These are phyloP conservation scores for Diplodia sapinea DNA, from an alignment of 2,329 filamentous ascomycete species.

Conservation along the genomic window DNA sequence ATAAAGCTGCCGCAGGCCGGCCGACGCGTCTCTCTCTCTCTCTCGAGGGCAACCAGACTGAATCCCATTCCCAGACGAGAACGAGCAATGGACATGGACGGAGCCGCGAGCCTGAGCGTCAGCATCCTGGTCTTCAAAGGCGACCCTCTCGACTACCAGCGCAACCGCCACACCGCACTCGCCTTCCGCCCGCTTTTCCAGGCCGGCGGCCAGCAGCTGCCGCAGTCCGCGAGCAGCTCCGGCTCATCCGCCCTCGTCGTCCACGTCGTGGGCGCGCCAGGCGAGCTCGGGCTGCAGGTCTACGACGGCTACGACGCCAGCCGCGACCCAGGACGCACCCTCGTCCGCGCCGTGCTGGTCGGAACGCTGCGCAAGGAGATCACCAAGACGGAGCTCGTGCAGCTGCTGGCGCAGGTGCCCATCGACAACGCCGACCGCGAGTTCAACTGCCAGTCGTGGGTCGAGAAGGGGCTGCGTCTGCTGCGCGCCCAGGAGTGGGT, in stretches of 20 bases:
- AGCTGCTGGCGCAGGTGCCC: slow-evolving; percentile 9
- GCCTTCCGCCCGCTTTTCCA: slow-evolving; percentile 24
- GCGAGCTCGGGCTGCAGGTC: slow-evolving; percentile 18
- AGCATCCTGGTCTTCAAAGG: slow-evolving; percentile 28
- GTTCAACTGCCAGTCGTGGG: slow-evolving; percentile 30
- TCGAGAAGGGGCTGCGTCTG: slow-evolving; percentile 19
- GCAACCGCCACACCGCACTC: slow-evolving; percentile 28
- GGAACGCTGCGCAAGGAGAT: slow-evolving; percentile 24
- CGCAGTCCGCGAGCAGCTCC: neutral
- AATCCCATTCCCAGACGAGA: too few species aligned
- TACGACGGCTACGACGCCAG: slow-evolving; percentile 24
- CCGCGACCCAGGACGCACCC: neutral
- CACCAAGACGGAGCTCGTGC: slow-evolving; percentile 19
- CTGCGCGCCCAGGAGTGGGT: slow-evolving; percentile 17
- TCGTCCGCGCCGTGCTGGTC: slow-evolving; percentile 20
- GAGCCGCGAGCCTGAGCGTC: slow-evolving; percentile 4
- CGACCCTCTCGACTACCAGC: slow-evolving; percentile 26
- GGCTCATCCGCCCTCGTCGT: slow-evolving; percentile 8
- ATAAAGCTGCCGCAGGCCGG: slow-evolving; percentile 9
- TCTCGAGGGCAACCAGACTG: neutral
- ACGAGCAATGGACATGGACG: slow-evolving; percentile 5
- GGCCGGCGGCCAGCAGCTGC: neutral
- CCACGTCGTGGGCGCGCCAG: slow-evolving; percentile 15
- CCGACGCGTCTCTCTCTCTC: neutral
- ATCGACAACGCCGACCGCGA: slow-evolving; percentile 23